Conservation (phyloP, 2,329 filamentous ascomycete genomes). For the Aspergillus hiratsukae region DNA sequence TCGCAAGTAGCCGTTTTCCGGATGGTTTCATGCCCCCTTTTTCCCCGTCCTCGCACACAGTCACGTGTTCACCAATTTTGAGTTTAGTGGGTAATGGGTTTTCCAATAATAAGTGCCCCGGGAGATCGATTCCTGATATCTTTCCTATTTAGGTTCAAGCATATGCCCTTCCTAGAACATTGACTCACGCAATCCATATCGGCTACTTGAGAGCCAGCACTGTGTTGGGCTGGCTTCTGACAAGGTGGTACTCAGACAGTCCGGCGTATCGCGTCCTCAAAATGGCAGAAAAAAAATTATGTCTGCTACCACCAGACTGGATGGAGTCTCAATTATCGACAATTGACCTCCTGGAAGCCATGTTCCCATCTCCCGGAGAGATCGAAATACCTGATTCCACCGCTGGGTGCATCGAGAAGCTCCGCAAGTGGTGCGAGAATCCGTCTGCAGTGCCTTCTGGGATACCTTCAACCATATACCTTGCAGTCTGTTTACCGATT, state of each 20-base stretch:
- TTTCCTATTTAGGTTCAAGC: not conserved
- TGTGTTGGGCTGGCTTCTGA: not conserved
- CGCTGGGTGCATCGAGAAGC: slow-evolving; percentile 20
- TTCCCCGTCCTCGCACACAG: no score
- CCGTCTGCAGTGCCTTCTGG: slow-evolving; percentile 8
- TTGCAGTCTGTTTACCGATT: slow-evolving; percentile 24
- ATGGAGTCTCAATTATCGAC: slow-evolving; percentile 48
- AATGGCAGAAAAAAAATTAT: slow-evolving; percentile 12
- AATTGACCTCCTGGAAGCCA: slow-evolving; percentile 50
- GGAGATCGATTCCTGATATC: not conserved
- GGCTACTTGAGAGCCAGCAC: not conserved
- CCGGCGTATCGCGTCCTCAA: not conserved
- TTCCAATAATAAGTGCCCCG: no score
- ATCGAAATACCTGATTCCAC: slow-evolving; percentile 40
- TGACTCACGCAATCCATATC: not conserved
- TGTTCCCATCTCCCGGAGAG: slow-evolving; percentile 44
- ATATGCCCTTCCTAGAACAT: no score
- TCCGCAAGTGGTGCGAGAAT: slow-evolving; percentile 25
- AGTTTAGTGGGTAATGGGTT: no score
- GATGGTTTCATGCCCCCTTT: no score
- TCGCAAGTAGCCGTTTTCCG: no score
- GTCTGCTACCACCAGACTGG: slow-evolving; percentile 39
- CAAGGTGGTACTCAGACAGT: not conserved
- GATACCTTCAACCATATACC: slow-evolving; percentile 18
- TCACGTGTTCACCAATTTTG: no score